Conservation (phyloP, 495 filamentous ascomycete species). For the Podospora didyma region DNA sequence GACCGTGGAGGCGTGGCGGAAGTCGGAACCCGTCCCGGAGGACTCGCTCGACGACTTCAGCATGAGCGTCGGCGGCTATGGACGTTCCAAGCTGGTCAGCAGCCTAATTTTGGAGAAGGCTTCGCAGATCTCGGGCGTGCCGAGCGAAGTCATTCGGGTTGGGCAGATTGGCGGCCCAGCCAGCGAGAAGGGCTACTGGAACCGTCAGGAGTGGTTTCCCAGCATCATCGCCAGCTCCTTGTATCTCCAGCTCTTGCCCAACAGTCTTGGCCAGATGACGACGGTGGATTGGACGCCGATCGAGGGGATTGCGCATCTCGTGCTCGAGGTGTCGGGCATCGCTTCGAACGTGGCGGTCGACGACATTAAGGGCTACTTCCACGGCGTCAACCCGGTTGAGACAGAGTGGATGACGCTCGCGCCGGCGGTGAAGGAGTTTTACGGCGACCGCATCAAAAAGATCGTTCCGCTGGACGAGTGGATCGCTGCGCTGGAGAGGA, state of each 20-base stretch:
- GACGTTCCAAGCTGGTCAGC: constrained; percentile 50
- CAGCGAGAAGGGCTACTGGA: constrained; percentile 46
- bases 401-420: constrained; percentile 35
- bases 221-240: constrained; percentile 41
- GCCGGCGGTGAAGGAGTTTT: constrained; percentile 31
- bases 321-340: constrained; percentile 35
- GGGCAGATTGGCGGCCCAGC: constrained; percentile 56
- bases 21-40: constrained; percentile 41
- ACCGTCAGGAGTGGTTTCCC: constrained; percentile 56
- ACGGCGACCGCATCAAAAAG: constrained; percentile 31
- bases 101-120: constrained; percentile 49
- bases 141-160: constrained; percentile 46
- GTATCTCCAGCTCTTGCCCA: constrained; percentile 38
- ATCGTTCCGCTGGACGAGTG: constrained; percentile 39
- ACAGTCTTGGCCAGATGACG: constrained; percentile 33
- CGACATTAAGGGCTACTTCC: constrained; percentile 40
- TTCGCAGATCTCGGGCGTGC: constrained; percentile 31
- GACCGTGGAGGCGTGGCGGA: constrained; percentile 35
- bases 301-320: constrained; percentile 38
- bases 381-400: constrained; percentile 42
- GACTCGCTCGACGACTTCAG: constrained; percentile 36
- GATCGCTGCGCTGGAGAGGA: constrained; percentile 35
- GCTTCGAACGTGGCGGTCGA: constrained; percentile 18
- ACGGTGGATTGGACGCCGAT: constrained; percentile 54
- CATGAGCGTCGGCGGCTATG: constrained; percentile 48